A percentile compares a stretch with the other conserved stretches of the same genome.
Evolutionary conservation across 2,329 filamentous ascomycete genomes (phyloP).

Genomic region (Xylariaceae sp.): DNA sequence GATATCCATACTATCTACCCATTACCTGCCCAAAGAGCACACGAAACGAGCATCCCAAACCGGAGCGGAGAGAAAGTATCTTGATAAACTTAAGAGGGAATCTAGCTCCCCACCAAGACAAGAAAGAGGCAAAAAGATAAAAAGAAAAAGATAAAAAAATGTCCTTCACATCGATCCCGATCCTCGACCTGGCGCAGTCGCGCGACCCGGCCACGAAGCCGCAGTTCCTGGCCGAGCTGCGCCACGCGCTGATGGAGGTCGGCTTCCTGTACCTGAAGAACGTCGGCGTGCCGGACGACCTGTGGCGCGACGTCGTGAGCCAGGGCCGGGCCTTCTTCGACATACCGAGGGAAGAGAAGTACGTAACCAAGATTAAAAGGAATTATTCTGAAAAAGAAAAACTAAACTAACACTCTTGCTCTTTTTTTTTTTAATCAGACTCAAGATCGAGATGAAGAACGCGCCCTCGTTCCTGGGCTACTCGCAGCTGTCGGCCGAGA

Average conservation of each 20-base stretch:
- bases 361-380: constrained; percentile 24
- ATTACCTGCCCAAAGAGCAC: too few relatives aligned
- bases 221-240: constrained; percentile 63
- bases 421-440: constrained; percentile 32
- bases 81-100: too few relatives aligned
- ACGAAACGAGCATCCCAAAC: too few relatives aligned
- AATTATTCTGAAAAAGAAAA: constrained; percentile 79
- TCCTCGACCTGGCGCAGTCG: constrained; percentile 69
- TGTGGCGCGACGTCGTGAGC: constrained; percentile 60
- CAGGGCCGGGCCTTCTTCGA: constrained; percentile 73
- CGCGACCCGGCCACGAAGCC: constrained; percentile 61
- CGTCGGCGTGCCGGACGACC: constrained; percentile 61
- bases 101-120: too few relatives aligned
- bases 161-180: constrained; percentile 71
- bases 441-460: constrained; percentile 69
- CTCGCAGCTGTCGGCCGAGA: constrained; percentile 59
- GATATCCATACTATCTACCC: too few relatives aligned
- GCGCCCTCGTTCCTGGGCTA: constrained; percentile 67
- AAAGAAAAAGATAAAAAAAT: constrained; percentile 32
- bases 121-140: background rate
- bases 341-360: constrained; percentile 71
- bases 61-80: too few relatives aligned
- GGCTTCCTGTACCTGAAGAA: constrained; percentile 84
- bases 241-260: constrained; percentile 75
- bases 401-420: constrained; percentile 20